These are phyloP conservation scores for Talinum fruticosum DNA, from an alignment of 148 eudicot genomes.

Conservation along the genomic window DNA sequence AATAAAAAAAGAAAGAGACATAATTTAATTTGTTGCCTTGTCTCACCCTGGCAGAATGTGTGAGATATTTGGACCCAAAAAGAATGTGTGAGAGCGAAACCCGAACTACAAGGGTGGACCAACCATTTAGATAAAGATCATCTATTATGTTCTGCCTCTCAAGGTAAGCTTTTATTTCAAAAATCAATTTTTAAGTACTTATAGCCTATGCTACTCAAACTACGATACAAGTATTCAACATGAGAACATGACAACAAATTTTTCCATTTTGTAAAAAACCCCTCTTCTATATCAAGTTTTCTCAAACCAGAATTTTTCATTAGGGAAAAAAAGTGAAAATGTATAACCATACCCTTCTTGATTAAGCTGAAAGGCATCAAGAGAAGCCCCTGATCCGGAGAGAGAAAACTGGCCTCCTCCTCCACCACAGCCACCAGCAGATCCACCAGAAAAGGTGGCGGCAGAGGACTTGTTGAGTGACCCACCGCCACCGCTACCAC, in stretches of 20 bases:
- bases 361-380: constrained; percentile 57
- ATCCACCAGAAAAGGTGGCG: constrained; percentile 21
- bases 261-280: not conserved
- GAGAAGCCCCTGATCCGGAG: constrained; percentile 42
- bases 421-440: constrained; percentile 25
- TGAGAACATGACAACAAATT: not conserved
- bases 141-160: not conserved
- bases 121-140: not conserved
- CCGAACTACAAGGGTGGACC: not conserved
- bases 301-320: not conserved
- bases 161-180: not conserved
- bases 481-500: constrained; percentile 2
- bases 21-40: not conserved
- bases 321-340: not conserved
- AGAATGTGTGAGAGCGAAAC: not conserved
- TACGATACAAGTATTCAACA: not conserved
- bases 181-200: not conserved
- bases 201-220: not conserved
- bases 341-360: constrained; percentile 49
- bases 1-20: no score
- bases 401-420: constrained; percentile 35
- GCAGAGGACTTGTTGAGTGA: constrained; percentile 27
- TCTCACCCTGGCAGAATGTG: no score
- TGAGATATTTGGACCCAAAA: no score
- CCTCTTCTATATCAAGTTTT: not conserved